A percentile compares a stretch with the other conserved stretches of the same genome.
These are phyloP conservation scores for Cladophialophora exuberans DNA, from an alignment of 2,329 filamentous ascomycete species.

Conservation along the genomic window DNA sequence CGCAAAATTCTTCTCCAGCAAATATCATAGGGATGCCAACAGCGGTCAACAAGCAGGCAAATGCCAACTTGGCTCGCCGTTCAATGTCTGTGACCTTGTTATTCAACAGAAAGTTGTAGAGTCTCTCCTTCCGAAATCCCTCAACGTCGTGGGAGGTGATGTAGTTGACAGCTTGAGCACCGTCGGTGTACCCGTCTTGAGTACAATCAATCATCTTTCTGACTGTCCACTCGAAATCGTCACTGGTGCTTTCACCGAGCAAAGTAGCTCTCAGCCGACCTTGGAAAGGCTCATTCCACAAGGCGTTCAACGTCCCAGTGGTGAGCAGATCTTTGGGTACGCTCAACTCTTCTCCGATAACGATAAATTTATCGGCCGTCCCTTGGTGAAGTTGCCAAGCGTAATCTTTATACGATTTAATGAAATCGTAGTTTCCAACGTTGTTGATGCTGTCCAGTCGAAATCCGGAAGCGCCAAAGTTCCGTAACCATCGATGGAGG, in stretches of 20 bases:
- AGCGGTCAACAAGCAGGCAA: conserved; percentile 1
- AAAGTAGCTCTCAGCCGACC: background rate
- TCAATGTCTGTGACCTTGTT: background rate
- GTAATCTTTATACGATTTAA: background rate
- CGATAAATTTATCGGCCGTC: conserved; percentile 1
- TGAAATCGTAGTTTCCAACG: conserved; percentile 1
- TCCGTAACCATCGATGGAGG: background rate
- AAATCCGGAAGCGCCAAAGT: background rate
- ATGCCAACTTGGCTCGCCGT: background rate
- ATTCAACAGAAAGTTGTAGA: conserved; percentile 7
- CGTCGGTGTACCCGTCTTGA: background rate
- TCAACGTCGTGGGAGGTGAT: conserved; percentile 8
- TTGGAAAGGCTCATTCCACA: conserved; percentile 6
- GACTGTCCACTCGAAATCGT: conserved; percentile 8
- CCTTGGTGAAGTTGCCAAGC: background rate
- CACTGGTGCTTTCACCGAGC: background rate
- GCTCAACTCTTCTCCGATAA: conserved; percentile 4
- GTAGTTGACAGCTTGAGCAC: background rate
- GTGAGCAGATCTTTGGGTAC: background rate
- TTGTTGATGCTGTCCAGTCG: background rate
- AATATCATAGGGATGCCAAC: conserved; percentile 7
- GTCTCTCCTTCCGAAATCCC: background rate
- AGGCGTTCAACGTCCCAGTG: background rate
- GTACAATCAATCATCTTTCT: conserved; percentile 3
- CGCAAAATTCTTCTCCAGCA: conserved; percentile 2